Evolutionary conservation across 73 alveolate species (phyloP).

Genomic region (Halteria grandinella): DNA sequence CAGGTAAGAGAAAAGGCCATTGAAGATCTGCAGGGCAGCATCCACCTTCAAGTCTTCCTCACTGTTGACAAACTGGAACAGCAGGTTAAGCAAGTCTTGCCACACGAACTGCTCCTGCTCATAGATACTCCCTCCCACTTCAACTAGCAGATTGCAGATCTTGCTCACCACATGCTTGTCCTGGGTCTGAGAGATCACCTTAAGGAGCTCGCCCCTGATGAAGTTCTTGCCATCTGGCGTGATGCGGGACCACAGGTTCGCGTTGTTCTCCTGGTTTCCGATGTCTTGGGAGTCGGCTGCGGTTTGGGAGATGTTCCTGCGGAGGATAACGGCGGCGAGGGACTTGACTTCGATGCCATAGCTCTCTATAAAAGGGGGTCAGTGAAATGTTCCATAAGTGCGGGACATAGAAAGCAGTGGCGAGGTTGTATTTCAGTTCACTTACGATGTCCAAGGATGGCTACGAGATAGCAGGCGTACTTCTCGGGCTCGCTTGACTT

Average conservation of each 20-base stretch:
- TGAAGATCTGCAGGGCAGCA: conserved; percentile 68
- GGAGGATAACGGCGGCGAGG: conserved; percentile 74
- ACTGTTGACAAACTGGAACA: conserved; percentile 52
- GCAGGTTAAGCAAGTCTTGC: conserved; percentile 59
- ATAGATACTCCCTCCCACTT: conserved; percentile 67
- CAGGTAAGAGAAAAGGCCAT: conserved; percentile 61
- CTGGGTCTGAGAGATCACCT: conserved; percentile 50
- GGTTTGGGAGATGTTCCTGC: conserved; percentile 63
- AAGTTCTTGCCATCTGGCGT: conserved; percentile 61
- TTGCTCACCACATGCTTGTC: conserved; percentile 61
- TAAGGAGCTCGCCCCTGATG: conserved; percentile 58
- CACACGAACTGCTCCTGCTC: conserved; percentile 47
- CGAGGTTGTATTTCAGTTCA: background rate
- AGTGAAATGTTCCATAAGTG: conserved; percentile 30
- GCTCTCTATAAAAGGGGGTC: background rate
- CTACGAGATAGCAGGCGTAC: conserved; percentile 54
- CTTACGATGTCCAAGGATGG: conserved; percentile 58
- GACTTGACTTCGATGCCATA: conserved; percentile 38
- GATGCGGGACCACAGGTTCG: conserved; percentile 69
- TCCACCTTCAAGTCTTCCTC: conserved; percentile 64
- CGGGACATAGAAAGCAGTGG: background rate
- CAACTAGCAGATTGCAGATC: conserved; percentile 81
- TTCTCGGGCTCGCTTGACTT: conserved; percentile 75
- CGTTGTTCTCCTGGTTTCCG: conserved; percentile 57
- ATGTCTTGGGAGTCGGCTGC: conserved; percentile 53